Conservation (phyloP, 257 asterid species). For the Verbena officinalis region DNA sequence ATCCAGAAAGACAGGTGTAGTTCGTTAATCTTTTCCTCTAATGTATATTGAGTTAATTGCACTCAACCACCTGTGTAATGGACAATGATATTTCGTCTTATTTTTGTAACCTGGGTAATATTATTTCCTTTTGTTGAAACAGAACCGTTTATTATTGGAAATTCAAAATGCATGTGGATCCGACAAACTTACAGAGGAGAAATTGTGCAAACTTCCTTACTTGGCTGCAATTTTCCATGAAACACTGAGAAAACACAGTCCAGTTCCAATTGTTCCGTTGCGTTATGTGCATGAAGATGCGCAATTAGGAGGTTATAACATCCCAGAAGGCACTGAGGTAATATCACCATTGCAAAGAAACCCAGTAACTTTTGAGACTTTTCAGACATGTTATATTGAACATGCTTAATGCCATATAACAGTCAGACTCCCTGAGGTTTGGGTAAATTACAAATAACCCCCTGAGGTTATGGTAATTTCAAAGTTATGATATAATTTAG, state of each 20-base stretch:
- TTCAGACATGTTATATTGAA: too few relatives aligned
- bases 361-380: neutral
- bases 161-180: constrained; percentile 63
- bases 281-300: constrained; percentile 80
- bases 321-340: constrained; percentile 86
- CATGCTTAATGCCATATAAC: too few relatives aligned
- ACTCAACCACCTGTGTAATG: too few relatives aligned
- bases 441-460: too few relatives aligned
- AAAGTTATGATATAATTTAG: too few relatives aligned
- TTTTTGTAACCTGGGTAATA: neutral
- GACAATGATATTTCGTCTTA: neutral
- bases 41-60: too few relatives aligned
- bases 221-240: constrained; percentile 86
- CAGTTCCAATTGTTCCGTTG: constrained; percentile 76
- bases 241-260: constrained; percentile 75
- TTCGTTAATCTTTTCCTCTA: constrained; percentile 2
- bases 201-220: constrained; percentile 71
- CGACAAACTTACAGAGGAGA: constrained; percentile 59
- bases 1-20: constrained; percentile 69
- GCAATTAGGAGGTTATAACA: constrained; percentile 71
- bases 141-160: constrained; percentile 53
- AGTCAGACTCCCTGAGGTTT: too few relatives aligned
- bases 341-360: neutral
- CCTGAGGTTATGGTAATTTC: too few relatives aligned
- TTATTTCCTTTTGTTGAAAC: constrained; percentile 18